A percentile compares a stretch with the other conserved stretches of the same genome.
Conservation (phyloP, 495 filamentous ascomycete species). For the Aspergillus homomorphus region DNA sequence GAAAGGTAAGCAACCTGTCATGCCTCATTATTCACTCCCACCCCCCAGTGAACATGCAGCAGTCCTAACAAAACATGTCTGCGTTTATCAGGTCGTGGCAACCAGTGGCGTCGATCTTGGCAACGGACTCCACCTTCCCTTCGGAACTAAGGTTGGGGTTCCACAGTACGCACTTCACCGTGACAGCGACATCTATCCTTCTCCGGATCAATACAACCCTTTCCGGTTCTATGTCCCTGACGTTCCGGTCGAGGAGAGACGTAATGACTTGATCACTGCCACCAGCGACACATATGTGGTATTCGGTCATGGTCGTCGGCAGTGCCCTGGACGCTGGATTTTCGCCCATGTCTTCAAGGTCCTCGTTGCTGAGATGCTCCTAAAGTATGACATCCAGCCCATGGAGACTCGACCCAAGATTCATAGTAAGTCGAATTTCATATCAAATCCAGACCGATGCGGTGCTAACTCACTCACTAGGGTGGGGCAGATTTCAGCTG, state of each 20-base stretch:
- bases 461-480: background rate
- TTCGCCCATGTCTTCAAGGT: conserved; percentile 15
- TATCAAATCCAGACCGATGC: background rate
- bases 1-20: conserved; percentile 2
- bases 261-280: conserved; percentile 4
- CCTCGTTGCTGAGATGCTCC: conserved; percentile 10
- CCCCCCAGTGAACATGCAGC: background rate
- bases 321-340: conserved; percentile 18
- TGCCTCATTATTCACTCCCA: background rate
- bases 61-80: background rate
- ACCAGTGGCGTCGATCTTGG: conserved; percentile 6
- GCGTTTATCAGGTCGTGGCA: conserved; percentile 8
- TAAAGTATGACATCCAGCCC: conserved; percentile 13
- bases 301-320: conserved; percentile 13
- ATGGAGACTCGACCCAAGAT: conserved; percentile 10
- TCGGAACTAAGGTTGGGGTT: conserved; percentile 14
- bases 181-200: conserved; percentile 11
- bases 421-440: conserved; percentile 1
- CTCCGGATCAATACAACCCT: conserved; percentile 13
- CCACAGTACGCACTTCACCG: conserved; percentile 16
- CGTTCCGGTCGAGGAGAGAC: conserved; percentile 3
- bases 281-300: conserved; percentile 15
- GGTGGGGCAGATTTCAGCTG: conserved; percentile 16
- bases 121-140: conserved; percentile 10
- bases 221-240: conserved; percentile 8